Percentiles rank a stretch among this genome's conserved stretches.
Conservation (phyloP, 768 basidiomycete species). For the Mycena leptocephala region DNA sequence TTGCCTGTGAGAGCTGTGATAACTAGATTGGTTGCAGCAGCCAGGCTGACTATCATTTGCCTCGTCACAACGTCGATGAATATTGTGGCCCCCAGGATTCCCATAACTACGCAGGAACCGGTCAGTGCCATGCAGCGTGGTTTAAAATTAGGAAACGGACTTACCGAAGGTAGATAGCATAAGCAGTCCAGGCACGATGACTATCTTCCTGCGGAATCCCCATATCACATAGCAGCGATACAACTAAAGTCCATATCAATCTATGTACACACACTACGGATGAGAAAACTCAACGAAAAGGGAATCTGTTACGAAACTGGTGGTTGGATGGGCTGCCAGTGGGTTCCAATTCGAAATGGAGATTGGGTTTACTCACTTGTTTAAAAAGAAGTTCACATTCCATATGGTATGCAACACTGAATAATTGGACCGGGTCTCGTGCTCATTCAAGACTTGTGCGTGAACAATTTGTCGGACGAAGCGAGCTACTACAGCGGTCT, state of each 20-base stretch:
- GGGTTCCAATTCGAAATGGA: not conserved
- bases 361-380: not conserved
- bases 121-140: too few species aligned
- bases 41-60: not conserved
- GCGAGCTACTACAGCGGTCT: not conserved
- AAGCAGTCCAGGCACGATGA: not conserved
- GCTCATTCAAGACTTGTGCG: not conserved
- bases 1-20: slow-evolving; percentile 3
- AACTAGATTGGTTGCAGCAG: not conserved
- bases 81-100: not conserved
- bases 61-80: not conserved
- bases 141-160: too few species aligned
- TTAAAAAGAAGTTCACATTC: not conserved
- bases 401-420: not conserved
- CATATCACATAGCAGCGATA: slow-evolving; percentile 10
- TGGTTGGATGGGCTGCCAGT: too few species aligned
- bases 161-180: not conserved
- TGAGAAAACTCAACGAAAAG: not conserved
- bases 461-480: not conserved
- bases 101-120: not conserved
- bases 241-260: not conserved
- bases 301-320: not conserved
- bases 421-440: not conserved
- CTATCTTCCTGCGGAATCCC: not conserved
- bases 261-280: not conserved